These are phyloP conservation scores for Neocucurbitaria cava DNA, from an alignment of 2,329 filamentous ascomycete species.

Conservation along the genomic window DNA sequence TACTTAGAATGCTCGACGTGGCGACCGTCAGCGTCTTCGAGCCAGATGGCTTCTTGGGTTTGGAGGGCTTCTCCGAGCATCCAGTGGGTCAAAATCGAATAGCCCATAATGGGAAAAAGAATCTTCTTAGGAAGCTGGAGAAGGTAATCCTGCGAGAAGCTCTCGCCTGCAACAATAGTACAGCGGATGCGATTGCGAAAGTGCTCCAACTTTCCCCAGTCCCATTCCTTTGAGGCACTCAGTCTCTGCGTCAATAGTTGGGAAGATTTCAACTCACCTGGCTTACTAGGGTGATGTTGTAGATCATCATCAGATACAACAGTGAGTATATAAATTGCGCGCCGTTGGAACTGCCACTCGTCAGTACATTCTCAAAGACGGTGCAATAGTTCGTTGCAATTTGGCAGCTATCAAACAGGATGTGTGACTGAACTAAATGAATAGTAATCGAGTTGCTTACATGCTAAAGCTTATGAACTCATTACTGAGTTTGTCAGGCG, in stretches of 20 bases:
- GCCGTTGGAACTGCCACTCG: conserved; percentile 28
- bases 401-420: neutral
- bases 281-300: conserved; percentile 37
- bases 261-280: conserved; percentile 11
- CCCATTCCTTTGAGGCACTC: conserved; percentile 20
- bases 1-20: conserved; percentile 33
- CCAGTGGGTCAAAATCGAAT: conserved; percentile 40
- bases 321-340: conserved; percentile 42
- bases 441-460: conserved; percentile 11
- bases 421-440: no score
- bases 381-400: neutral
- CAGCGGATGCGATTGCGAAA: conserved; percentile 30
- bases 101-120: conserved; percentile 39
- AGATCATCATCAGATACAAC: conserved; percentile 41
- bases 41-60: conserved; percentile 35
- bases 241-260: neutral
- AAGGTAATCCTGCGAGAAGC: conserved; percentile 38
- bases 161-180: conserved; percentile 35
- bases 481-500: conserved; percentile 23
- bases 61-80: conserved; percentile 42
- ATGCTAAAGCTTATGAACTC: conserved; percentile 36
- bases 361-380: neutral
- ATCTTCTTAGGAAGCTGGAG: conserved; percentile 41
- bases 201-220: conserved; percentile 40
- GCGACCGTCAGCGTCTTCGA: conserved; percentile 15